Conservation (phyloP, 352 stramenopile species). For the Phytophthora quininea region DNA sequence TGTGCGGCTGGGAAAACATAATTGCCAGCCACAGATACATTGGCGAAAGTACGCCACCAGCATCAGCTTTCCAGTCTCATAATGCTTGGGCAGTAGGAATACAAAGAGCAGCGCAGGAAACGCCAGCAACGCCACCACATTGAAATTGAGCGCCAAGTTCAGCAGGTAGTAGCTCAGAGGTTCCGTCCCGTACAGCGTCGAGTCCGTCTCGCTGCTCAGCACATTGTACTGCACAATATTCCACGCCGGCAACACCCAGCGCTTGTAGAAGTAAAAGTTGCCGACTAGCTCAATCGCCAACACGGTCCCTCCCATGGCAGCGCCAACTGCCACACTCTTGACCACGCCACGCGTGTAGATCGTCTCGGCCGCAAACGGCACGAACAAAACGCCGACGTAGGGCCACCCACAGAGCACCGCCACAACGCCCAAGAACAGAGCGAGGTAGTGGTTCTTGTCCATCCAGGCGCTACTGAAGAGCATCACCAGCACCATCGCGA, state of each 20-base stretch:
- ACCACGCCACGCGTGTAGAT: conserved; percentile 55
- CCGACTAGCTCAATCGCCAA: conserved; percentile 79
- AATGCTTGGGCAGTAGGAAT: conserved; percentile 43
- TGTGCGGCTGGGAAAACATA: conserved; percentile 96
- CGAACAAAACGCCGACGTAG: conserved; percentile 96
- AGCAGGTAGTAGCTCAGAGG: conserved; percentile 94
- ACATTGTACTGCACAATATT: conserved; percentile 98
- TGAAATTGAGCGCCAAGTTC: conserved; percentile 97
- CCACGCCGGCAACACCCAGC: conserved; percentile 82
- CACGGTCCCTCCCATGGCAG: conserved; percentile 70
- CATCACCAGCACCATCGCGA: conserved; percentile 88
- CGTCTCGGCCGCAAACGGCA: conserved; percentile 93
- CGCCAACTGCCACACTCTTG: conserved; percentile 51
- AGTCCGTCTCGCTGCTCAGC: conserved; percentile 87
- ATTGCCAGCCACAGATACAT: conserved; percentile 93
- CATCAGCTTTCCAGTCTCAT: conserved; percentile 36
- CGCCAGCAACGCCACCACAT: conserved; percentile 85
- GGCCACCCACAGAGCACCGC: conserved; percentile 96
- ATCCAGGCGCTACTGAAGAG: conserved; percentile 84
- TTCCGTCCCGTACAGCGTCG: conserved; percentile 97
- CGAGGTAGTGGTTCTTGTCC: conserved; percentile 66
- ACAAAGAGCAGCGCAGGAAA: conserved; percentile 43
- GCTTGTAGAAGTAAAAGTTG: conserved; percentile 85
- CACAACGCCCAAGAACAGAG: conserved; percentile 87
- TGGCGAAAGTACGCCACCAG: conserved; percentile 57